These are phyloP conservation scores for Fusarium napiforme DNA, from an alignment of 2,329 filamentous ascomycete genomes.

Conservation along the genomic window DNA sequence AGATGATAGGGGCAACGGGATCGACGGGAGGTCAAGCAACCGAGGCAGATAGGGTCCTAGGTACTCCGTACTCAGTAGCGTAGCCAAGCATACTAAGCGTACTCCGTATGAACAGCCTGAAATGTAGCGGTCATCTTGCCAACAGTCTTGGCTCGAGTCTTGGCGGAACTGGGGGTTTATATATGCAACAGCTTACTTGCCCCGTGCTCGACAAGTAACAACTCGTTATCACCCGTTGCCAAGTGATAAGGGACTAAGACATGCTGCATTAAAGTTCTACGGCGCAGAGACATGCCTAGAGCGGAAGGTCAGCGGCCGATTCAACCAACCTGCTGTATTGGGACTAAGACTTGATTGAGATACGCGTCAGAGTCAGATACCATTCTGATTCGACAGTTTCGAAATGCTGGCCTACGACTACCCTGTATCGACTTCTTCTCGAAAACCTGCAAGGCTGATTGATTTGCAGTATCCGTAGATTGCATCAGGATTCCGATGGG, in stretches of 20 bases:
- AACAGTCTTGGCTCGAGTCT: constrained; percentile 23
- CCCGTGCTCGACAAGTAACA: constrained; percentile 12
- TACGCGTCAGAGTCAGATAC: not conserved
- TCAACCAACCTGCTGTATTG: constrained; percentile 11
- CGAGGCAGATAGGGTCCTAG: constrained; percentile 2
- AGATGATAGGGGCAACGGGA: constrained; percentile 19
- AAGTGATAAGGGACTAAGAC: constrained; percentile 18
- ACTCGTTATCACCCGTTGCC: constrained; percentile 4
- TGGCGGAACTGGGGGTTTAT: constrained; percentile 21
- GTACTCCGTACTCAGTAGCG: not conserved
- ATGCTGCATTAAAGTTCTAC: not conserved
- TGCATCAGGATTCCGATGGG: not conserved
- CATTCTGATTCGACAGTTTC: not conserved
- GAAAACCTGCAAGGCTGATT: not conserved
- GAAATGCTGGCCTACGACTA: not conserved
- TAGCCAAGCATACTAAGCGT: not conserved
- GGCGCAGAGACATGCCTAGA: constrained; percentile 7
- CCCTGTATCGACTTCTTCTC: constrained; percentile 4
- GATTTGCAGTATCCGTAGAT: not conserved
- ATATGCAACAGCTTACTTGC: constrained; percentile 6
- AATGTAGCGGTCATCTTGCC: constrained; percentile 13
- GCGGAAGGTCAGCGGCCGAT: constrained; percentile 13
- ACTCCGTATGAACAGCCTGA: not conserved
- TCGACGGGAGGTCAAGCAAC: not conserved
- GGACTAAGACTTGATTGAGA: not conserved